A percentile compares a stretch with the other conserved stretches of the same genome.
Conservation (phyloP, 768 basidiomycete species). For the Calocybe gangraenosa region DNA sequence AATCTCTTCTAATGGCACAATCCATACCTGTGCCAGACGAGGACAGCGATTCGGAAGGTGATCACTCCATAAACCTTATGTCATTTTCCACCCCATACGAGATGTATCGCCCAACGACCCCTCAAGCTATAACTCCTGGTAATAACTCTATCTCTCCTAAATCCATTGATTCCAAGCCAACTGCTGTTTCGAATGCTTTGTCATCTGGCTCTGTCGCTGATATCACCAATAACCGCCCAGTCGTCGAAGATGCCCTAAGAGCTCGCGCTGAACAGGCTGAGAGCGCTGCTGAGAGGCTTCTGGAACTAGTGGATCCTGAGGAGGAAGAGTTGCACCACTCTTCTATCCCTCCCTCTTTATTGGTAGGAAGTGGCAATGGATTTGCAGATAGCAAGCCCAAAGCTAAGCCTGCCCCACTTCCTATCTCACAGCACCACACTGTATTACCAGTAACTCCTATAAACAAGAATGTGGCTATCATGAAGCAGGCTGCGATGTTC, state of each 20-base stretch:
- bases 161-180: conserved; percentile 46
- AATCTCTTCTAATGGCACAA: conserved; percentile 63
- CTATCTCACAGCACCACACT: conserved; percentile 24
- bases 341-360: conserved; percentile 50
- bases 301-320: conserved; percentile 84
- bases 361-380: conserved; percentile 36
- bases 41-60: conserved; percentile 66
- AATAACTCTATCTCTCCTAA: conserved; percentile 50
- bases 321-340: conserved; percentile 52
- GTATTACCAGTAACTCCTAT: conserved; percentile 61
- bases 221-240: conserved; percentile 34
- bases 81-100: conserved; percentile 73
- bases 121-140: conserved; percentile 31
- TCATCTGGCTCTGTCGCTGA: conserved; percentile 50
- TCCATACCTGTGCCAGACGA: conserved; percentile 73
- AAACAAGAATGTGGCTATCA: conserved; percentile 50
- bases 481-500: conserved; percentile 77
- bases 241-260: conserved; percentile 80
- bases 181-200: conserved; percentile 53
- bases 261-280: conserved; percentile 92
- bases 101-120: conserved; percentile 32
- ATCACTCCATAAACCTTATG: conserved; percentile 55
- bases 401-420: conserved; percentile 31
- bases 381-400: conserved; percentile 36
- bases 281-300: conserved; percentile 82